Evolutionary conservation across 371 early-diverging fungal genomes (phyloP).

Genomic region (Mortierella polycephala): DNA sequence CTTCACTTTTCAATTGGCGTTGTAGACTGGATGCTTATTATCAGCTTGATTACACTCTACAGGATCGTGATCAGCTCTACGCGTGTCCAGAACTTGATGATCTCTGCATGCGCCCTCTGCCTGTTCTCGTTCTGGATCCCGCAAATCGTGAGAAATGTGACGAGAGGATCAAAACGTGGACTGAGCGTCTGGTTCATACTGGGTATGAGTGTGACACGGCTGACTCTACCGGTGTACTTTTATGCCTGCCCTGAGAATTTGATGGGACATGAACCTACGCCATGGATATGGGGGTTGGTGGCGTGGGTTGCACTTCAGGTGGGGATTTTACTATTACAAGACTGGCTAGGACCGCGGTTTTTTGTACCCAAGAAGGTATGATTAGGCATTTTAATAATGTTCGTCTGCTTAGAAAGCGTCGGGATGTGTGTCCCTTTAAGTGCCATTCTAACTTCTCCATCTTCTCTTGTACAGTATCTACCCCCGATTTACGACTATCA

Average conservation of each 20-base stretch:
- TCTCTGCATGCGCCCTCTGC: conserved; percentile 60
- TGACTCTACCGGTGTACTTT: conserved; percentile 74
- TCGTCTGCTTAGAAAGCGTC: background rate
- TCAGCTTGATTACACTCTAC: conserved; percentile 75
- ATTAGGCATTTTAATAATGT: background rate
- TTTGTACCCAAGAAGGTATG: conserved; percentile 76
- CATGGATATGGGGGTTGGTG: conserved; percentile 64
- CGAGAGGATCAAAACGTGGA: conserved; percentile 70
- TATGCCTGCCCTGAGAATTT: conserved; percentile 72
- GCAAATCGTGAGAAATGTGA: conserved; percentile 76
- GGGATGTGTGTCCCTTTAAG: background rate
- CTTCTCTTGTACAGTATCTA: conserved; percentile 56
- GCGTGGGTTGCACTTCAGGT: conserved; percentile 72
- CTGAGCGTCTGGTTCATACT: conserved; percentile 69
- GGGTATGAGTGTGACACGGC: conserved; percentile 70
- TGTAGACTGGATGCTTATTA: conserved; percentile 66
- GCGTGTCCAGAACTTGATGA: conserved; percentile 61
- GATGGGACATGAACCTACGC: conserved; percentile 62
- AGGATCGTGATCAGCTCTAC: conserved; percentile 68
- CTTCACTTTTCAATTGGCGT: background rate
- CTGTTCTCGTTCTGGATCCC: conserved; percentile 86
- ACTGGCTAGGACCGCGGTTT: conserved; percentile 76
- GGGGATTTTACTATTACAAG: conserved; percentile 72
- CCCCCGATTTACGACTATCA: conserved; percentile 81
- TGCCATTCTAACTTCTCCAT: background rate